Evolutionary conservation across 768 basidiomycete species (phyloP), one percentile per base, ranked within the genome.

Genomic region (Daedaleopsis sinensis): DNA sequence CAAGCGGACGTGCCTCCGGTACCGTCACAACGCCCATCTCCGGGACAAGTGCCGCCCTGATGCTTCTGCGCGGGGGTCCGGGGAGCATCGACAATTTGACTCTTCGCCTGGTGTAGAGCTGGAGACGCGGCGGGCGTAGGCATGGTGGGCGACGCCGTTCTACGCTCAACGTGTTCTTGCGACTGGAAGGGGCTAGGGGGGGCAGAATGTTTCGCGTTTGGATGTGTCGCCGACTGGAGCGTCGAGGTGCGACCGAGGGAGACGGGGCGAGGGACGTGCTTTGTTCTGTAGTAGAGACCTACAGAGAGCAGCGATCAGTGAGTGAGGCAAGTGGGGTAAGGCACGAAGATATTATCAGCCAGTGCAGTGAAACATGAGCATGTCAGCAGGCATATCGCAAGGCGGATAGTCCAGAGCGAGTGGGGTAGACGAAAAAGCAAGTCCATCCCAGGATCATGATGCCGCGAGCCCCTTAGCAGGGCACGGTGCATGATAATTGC

Each of bases 1-100:
- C 97, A 99, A 64, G 93, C 89, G 61, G 86, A 86, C 65, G 94
- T 88, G 55, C 97, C 97, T 68, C 97, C 97, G 13, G 93, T 96
- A 66, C 97, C 97, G 77, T 99, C 94, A 77, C 97, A 99, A 67
- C 93, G 85, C 37, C 97, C 97, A 77, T 98, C 97, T 59, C 97
- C 97, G 4, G 97, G 97, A 76, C 97, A 99, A n/a, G 96, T 96
- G 63, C 91, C 90, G 36, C 62, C 52, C 21, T 59, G 59, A 48
- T 70, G 68, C 24, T 66, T 67, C 54, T 56, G 55, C 8, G 23
- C 24, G 12, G 55, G 37, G 6, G 58, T 51, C 19, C 50, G 58
- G 16, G 53, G n/a, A 2, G 27, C 54, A 16, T 64, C 55, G 21
- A 23, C 21, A 1, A 52, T 47, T 35, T 61, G 71, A 51, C 55